phyloP scores from a whole-genome alignment of 169 alveolate species.

The Plasmodium cynomolgi region DNA sequence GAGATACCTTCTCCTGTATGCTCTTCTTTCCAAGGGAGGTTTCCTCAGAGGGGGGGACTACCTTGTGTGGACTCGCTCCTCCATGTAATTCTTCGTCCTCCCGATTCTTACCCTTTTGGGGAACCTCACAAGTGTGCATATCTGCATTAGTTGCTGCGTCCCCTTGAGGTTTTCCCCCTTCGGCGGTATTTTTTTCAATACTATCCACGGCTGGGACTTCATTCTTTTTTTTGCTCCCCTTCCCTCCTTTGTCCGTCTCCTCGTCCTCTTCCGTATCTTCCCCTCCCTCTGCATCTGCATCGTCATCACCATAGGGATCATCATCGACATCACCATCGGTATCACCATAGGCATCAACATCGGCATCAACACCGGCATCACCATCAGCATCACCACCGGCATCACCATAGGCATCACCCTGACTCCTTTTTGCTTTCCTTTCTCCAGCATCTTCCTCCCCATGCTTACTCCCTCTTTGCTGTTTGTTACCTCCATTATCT shows the following conservation, averaged over 20 bases:
- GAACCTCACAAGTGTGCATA: neutral
- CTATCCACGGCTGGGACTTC: neutral
- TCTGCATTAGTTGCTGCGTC: neutral
- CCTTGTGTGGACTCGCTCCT: neutral
- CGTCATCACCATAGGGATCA: neutral
- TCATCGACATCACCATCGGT: neutral
- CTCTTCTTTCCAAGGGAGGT: neutral
- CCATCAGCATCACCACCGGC: neutral
- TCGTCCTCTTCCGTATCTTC: constrained; percentile 13
- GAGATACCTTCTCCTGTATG: neutral
- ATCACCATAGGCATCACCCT: neutral
- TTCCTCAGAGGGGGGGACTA: neutral
- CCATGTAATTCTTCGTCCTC: neutral
- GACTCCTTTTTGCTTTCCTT: neutral
- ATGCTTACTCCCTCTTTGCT: neutral
- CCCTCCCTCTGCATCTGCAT: neutral
- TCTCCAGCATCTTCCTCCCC: neutral
- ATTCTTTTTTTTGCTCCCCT: neutral
- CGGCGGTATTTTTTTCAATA: neutral
- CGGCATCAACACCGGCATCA: neutral
- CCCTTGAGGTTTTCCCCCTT: neutral
- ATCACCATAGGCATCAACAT: neutral
- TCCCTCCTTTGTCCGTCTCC: neutral
- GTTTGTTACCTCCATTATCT: neutral
- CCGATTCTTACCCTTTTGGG: neutral